Evolutionary conservation across 495 filamentous ascomycete species (phyloP), one percentile per base, ranked within the genome.

Genomic region (Penicillium cinerascens): DNA sequence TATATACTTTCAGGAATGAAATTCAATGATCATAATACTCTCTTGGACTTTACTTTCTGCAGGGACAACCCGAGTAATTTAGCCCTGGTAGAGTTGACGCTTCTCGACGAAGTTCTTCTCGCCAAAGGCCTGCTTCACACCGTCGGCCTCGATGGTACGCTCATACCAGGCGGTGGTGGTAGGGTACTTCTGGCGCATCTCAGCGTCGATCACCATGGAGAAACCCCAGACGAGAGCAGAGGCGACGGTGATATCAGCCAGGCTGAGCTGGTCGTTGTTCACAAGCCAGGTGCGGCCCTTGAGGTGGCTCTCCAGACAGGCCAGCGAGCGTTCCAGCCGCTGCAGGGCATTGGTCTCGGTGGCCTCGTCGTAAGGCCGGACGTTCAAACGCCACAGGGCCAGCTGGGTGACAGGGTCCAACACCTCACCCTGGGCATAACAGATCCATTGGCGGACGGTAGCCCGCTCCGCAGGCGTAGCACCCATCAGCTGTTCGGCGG

Each of bases 241-340:
- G 3, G 66, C 72, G 3, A 83, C 58, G 45, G 71, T 76, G 35
- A 82, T 62, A 66, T 85, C 81, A 22, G 80, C 82, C 54, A 84
- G 45, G 42, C 74, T 82, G 38, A 80, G 33, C 61, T 75, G 61
- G 35, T 78, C 78, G 0, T 67, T 71, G 1, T 38, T 70, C 4
- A 59, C 75, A 7, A 83, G 52, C 65, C 76, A 81, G 56, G 69
- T 73, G 50, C 66, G 68, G 0, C 74, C 68, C n/a, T 63, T 59
- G 0, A 66, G 45, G 45, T 68, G 53, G 42, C 43, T 55, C 51
- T 84, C 79, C n/a, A 83, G 42, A 9, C 51, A 49, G 29, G 57
- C 71, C 21, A 79, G 27, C 0, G 69, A 68, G 7, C 77, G 62
- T 47, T 71, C 59, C 26, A 74, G 25, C 21, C 39, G 54, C 22